Conservation (phyloP, 768 basidiomycete genomes). For the Boletus huronensis region DNA sequence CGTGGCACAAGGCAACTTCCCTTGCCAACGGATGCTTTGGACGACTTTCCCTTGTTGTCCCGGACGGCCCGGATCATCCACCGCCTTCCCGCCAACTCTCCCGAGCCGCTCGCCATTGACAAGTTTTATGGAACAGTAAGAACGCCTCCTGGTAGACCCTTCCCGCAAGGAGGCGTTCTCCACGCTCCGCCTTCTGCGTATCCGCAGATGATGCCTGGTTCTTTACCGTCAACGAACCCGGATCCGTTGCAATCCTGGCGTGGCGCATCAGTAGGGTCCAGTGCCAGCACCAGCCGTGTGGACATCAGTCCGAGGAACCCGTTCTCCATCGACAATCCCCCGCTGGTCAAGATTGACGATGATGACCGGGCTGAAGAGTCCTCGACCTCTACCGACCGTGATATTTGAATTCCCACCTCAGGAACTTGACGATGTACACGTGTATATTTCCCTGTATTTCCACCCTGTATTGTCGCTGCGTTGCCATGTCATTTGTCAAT, state of each 20-base stretch:
- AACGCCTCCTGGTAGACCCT: neutral
- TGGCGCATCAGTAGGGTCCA: neutral
- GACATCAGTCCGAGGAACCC: slow-evolving; percentile 2
- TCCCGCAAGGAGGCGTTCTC: slow-evolving; percentile 5
- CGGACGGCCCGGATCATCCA: neutral
- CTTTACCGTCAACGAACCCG: slow-evolving; percentile 8
- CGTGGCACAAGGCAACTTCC: neutral
- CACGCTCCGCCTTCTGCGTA: slow-evolving; percentile 25
- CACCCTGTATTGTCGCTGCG: neutral
- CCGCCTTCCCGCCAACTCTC: neutral
- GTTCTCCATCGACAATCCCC: neutral
- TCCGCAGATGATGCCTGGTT: slow-evolving; percentile 29
- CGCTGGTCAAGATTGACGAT: slow-evolving; percentile 1
- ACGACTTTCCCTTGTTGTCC: neutral
- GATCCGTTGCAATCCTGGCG: neutral
- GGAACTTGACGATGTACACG: neutral
- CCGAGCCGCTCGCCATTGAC: neutral
- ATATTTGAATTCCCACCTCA: neutral
- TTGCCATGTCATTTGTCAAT: neutral
- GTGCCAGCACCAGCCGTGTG: neutral
- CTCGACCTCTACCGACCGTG: neutral
- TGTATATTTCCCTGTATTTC: slow-evolving; percentile 1
- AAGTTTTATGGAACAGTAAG: neutral
- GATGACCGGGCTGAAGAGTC: neutral
- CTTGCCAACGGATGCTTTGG: neutral